Evolutionary conservation across 139 green algal genomes (phyloP).

Genomic region (Nannochloris sp.): DNA sequence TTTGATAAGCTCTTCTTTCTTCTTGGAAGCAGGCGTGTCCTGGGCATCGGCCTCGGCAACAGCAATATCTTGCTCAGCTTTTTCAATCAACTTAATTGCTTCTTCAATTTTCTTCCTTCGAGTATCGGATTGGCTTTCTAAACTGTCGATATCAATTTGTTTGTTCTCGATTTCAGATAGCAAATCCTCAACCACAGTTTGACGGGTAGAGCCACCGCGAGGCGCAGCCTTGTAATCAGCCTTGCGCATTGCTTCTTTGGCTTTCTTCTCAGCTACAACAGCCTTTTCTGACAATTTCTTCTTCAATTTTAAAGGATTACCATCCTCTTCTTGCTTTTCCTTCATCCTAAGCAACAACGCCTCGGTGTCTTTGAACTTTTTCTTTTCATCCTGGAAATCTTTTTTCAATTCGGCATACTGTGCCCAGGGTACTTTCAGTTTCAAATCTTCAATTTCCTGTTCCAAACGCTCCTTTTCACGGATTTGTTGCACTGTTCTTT

Average conservation of each 20-base stretch:
- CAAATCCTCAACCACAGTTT: not conserved
- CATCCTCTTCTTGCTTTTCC: not conserved
- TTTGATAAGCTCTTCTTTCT: too few species aligned
- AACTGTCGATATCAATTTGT: not conserved
- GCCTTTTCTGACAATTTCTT: not conserved
- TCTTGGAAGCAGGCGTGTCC: not conserved
- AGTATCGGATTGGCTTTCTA: not conserved
- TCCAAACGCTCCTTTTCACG: conserved; percentile 36
- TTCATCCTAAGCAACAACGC: conserved; percentile 9
- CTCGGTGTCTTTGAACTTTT: not conserved
- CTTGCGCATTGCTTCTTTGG: not conserved
- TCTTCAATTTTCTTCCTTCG: not conserved
- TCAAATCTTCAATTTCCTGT: conserved; percentile 36
- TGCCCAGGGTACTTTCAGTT: conserved; percentile 43
- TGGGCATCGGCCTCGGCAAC: conserved; percentile 11
- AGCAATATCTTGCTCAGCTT: conserved; percentile 21
- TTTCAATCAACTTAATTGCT: not conserved
- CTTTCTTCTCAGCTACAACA: not conserved
- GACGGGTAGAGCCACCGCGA: too few species aligned
- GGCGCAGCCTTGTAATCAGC: too few species aligned
- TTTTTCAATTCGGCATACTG: conserved; percentile 27
- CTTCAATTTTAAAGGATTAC: not conserved
- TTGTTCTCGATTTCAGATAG: not conserved
- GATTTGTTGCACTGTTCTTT: conserved; percentile 63
- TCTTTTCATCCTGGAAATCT: not conserved